phyloP scores from a whole-genome alignment of 192 early-diverging fungal genomes.

The Backusella westeae region DNA sequence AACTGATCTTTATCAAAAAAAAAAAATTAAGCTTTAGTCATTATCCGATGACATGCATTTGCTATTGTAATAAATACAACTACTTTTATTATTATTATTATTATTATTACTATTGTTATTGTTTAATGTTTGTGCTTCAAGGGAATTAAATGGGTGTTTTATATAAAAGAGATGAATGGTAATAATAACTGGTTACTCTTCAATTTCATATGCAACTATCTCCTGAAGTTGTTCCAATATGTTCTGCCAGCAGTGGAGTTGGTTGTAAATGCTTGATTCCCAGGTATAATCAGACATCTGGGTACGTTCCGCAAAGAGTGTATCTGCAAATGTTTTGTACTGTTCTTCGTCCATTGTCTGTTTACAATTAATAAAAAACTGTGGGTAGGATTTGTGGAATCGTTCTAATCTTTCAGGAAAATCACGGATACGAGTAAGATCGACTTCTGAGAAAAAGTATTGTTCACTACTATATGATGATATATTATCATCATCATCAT shows the following conservation, averaged over 20 bases:
- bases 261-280: conserved; percentile 30
- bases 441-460: conserved; percentile 14
- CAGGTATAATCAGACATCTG: conserved; percentile 32
- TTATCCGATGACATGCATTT: background rate
- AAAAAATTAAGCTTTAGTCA: background rate
- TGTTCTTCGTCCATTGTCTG: background rate
- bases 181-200: conserved; percentile 17
- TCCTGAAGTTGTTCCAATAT: conserved; percentile 38
- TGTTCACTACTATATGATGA: conserved; percentile 4
- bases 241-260: conserved; percentile 22
- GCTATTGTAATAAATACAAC: background rate
- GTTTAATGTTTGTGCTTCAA: background rate
- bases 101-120: background rate
- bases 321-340: conserved; percentile 8
- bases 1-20: background rate
- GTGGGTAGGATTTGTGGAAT: conserved; percentile 24
- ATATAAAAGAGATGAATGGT: background rate
- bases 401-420: conserved; percentile 18
- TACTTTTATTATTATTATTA: background rate
- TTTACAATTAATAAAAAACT: conserved; percentile 40
- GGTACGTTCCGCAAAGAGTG: conserved; percentile 13
- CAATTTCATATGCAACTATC: conserved; percentile 38
- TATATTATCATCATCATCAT: conserved; percentile 11
- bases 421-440: conserved; percentile 29
- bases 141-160: background rate